Base-by-base conservation (phyloP, 371 early-diverging fungal genomes). In the Mucor indicus region DNA sequence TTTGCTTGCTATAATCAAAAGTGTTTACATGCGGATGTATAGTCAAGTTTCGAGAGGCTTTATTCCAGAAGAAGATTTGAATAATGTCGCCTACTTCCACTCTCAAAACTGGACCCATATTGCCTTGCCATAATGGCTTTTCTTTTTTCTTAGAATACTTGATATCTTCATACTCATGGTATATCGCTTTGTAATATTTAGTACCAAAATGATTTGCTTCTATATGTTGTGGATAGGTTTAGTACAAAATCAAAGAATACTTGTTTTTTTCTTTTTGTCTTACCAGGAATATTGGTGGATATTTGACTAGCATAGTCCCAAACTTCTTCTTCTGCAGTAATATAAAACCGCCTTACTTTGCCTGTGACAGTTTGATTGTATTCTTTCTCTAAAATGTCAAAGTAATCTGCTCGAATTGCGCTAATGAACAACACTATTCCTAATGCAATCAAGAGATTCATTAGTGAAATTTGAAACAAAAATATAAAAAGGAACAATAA, bases 71-170 rank as follows among this genome's bases (percentile, higher is more conserved):
- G 48, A 67, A 66, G 12, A 77, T 45, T 38, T 58, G 41, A 6
- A 77, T 57, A 3, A 69, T 65, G 41, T 80, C 75, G 20, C 72
- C 72, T 8, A 77, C 78, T 57, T 77, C 71, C 5, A 65, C 76
- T 42, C 72, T 68, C 13, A 77, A 39, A 5, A 77, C 61, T 19
- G 78, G 77, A 0, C 78, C 78, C 64, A 80, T 63, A 29, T 64
- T 42, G 1, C 72, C 76, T 37, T 72, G 72, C 80, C 80, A 69
- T 35, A 56, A 38, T 19, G 55, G 54, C 10, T 48, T 38, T 8
- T 47, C 27, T 21, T 57, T 56, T 27, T 46, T 50, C 8, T 50
- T 35, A 1, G 45, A 57, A 51, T 49, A 80, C 12, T 51, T 60
- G 0, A 27, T 53, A 56, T 80, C 76, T 5, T 62, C 63, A 31